A percentile compares a stretch with the other conserved stretches of the same genome.
These are phyloP conservation scores for Poterioochromonas sp. DNA, from an alignment of 352 stramenopile genomes.

Conservation along the genomic window DNA sequence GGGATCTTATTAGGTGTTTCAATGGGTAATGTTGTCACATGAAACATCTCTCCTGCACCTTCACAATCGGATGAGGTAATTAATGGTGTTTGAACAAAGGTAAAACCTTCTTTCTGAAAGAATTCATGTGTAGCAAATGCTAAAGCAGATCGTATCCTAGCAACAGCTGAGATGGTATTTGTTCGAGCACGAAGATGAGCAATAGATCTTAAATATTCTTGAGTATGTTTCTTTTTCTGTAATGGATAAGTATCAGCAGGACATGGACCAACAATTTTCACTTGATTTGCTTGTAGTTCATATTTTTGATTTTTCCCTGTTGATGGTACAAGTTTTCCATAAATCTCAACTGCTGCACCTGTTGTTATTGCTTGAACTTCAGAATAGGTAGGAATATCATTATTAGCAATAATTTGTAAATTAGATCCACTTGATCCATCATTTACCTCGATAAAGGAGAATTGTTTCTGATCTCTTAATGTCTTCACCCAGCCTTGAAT, in stretches of 20 bases:
- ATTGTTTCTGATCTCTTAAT: conserved; percentile 66
- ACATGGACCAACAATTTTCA: conserved; percentile 73
- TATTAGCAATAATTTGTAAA: conserved; percentile 68
- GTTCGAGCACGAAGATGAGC: conserved; percentile 87
- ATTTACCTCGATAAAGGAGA: conserved; percentile 87
- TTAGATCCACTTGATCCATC: conserved; percentile 76
- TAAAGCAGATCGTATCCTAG: conserved; percentile 66
- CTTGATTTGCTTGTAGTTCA: conserved; percentile 74
- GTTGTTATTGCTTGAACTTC: conserved; percentile 20
- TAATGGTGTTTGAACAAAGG: conserved; percentile 87
- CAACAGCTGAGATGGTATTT: conserved; percentile 89
- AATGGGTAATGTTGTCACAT: conserved; percentile 66
- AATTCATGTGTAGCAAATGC: conserved; percentile 50
- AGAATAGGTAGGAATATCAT: background rate
- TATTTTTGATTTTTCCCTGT: conserved; percentile 76
- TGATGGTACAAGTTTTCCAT: conserved; percentile 69
- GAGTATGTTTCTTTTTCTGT: conserved; percentile 94
- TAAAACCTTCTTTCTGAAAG: conserved; percentile 65
- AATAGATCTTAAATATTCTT: conserved; percentile 93
- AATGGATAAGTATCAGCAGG: conserved; percentile 74
- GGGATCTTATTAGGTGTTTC: conserved; percentile 37
- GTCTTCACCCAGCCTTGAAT: conserved; percentile 88
- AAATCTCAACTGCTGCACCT: conserved; percentile 65
- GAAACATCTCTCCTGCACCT: conserved; percentile 95
- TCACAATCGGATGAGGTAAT: conserved; percentile 95